Percentiles rank a stretch among this genome's conserved stretches.
Conservation (phyloP, 75 land plant species). For the Cunninghamia lanceolata region DNA sequence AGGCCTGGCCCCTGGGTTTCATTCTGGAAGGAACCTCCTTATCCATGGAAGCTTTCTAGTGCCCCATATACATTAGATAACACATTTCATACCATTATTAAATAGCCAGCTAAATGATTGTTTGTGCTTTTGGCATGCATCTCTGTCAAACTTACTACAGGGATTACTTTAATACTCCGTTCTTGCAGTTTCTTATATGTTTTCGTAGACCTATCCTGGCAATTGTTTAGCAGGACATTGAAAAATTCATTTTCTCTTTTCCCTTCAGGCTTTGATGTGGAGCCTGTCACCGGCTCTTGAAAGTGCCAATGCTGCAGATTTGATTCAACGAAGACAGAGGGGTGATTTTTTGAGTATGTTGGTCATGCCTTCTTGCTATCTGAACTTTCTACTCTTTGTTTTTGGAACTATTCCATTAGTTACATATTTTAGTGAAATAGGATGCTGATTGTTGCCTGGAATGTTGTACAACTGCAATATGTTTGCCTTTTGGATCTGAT, state of each 20-base stretch:
- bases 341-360: conserved; percentile 67
- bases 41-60: neutral
- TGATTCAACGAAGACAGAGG: conserved; percentile 80
- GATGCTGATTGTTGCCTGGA: neutral
- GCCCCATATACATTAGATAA: neutral
- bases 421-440: neutral
- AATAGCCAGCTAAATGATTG: neutral
- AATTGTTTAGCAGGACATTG: neutral
- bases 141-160: neutral
- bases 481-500: neutral
- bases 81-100: neutral
- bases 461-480: neutral
- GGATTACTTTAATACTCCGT: neutral
- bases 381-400: neutral
- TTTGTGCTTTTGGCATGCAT: neutral
- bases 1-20: neutral
- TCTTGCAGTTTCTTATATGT: neutral
- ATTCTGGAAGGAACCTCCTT: neutral
- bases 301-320: conserved; percentile 80
- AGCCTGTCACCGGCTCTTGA: conserved; percentile 34
- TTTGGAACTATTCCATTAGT: neutral
- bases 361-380: neutral
- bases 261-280: conserved; percentile 45
- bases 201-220: neutral
- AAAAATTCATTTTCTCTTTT: neutral